phyloP scores from a whole-genome alignment of 371 early-diverging fungal genomes.

The Batkoa obscura region DNA sequence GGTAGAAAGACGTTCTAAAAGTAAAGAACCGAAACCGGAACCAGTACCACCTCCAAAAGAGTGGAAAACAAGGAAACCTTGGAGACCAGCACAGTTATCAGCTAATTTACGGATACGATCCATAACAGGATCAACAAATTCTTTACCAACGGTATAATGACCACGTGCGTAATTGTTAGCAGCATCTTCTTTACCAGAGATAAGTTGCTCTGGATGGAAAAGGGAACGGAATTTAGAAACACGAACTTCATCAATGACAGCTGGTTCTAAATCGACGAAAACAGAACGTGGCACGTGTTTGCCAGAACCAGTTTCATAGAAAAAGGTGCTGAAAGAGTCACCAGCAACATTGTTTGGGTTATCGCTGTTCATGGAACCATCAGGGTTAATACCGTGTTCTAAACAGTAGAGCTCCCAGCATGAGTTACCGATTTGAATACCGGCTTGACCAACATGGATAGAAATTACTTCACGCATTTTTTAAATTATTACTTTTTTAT shows the following conservation, averaged over 20 bases:
- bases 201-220: slow-evolving; percentile 98
- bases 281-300: slow-evolving; percentile 97
- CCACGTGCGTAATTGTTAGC: slow-evolving; percentile 99
- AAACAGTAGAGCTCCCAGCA: slow-evolving; percentile 89
- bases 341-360: slow-evolving; percentile 62
- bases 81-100: slow-evolving; percentile 94
- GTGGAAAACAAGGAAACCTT: slow-evolving; percentile 95
- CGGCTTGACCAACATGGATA: slow-evolving; percentile 95
- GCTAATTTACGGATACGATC: slow-evolving; percentile 95
- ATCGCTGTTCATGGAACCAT: slow-evolving; percentile 29
- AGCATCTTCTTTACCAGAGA: slow-evolving; percentile 98
- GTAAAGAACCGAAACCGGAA: slow-evolving; percentile 96
- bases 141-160: slow-evolving; percentile 98
- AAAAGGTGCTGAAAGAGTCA: slow-evolving; percentile 97
- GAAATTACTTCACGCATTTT: slow-evolving; percentile 99
- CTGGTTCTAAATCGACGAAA: slow-evolving; percentile 82
- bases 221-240: slow-evolving; percentile 71
- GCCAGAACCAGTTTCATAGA: slow-evolving; percentile 94
- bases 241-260: slow-evolving; percentile 80
- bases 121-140: slow-evolving; percentile 87
- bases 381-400: slow-evolving; percentile 77
- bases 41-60: slow-evolving; percentile 99
- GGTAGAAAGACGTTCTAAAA: slow-evolving; percentile 90
- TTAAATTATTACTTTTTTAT: not conserved
- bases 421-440: slow-evolving; percentile 57